phyloP scores from a whole-genome alignment of 139 green algal species.

The Chlorella sp. region DNA sequence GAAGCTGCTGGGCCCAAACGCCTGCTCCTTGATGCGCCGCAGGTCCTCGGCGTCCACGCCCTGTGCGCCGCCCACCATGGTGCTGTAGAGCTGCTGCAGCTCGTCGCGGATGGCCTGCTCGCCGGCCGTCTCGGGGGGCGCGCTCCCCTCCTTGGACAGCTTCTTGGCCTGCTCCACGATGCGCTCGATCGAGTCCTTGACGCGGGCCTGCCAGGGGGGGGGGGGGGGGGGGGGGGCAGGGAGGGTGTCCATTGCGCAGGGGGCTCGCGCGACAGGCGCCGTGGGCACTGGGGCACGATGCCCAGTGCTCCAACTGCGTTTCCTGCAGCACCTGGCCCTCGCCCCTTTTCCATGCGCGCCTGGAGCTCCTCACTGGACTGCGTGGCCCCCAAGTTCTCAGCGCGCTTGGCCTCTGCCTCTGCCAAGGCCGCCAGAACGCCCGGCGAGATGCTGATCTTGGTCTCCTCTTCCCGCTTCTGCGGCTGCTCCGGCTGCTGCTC shows the following conservation, averaged over 20 bases:
- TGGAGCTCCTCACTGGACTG: conserved; percentile 4
- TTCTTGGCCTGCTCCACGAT: conserved; percentile 40
- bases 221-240: background rate
- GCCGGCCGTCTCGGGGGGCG: background rate
- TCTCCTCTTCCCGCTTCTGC: background rate
- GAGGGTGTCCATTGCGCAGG: background rate
- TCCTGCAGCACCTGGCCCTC: no score
- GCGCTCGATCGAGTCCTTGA: background rate
- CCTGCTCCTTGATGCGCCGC: conserved; percentile 66
- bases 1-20: conserved; percentile 79
- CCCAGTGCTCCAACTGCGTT: background rate
- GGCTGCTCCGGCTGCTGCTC: conserved; percentile 27
- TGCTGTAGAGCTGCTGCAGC: conserved; percentile 66
- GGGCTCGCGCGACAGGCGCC: background rate
- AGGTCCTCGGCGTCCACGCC: conserved; percentile 36
- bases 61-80: conserved; percentile 24
- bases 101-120: conserved; percentile 62
- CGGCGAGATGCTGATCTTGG: conserved; percentile 31
- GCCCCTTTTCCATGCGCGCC: background rate
- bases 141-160: conserved; percentile 43
- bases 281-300: background rate
- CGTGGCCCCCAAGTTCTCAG: background rate
- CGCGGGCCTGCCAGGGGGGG: no score
- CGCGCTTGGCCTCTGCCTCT: conserved; percentile 45
- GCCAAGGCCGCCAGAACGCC: conserved; percentile 40